phyloP scores from a whole-genome alignment of 768 basidiomycete genomes.

The Boletales sp. region DNA sequence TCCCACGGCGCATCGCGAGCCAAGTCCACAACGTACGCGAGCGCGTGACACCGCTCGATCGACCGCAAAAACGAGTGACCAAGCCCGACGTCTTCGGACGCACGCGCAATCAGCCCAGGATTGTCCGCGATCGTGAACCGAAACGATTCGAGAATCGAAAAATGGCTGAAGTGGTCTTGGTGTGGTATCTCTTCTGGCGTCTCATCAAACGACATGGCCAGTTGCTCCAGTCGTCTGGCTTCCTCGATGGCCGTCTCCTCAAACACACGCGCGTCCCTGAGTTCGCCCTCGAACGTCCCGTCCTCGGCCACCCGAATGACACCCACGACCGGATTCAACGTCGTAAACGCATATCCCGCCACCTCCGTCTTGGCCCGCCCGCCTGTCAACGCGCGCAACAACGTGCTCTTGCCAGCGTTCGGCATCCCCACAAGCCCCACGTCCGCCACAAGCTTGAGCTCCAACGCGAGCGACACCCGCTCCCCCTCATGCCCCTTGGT shows the following conservation, averaged over 20 bases:
- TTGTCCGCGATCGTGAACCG: slow-evolving; percentile 97
- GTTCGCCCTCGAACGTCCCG: slow-evolving; percentile 65
- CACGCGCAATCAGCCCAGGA: slow-evolving; percentile 83
- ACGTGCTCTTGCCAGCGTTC: slow-evolving; percentile 90
- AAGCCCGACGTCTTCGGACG: slow-evolving; percentile 86
- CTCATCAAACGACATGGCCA: not conserved
- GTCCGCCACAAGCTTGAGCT: slow-evolving; percentile 92
- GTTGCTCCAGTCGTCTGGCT: slow-evolving; percentile 23
- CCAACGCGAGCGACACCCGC: slow-evolving; percentile 76
- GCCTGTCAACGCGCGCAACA: slow-evolving; percentile 85
- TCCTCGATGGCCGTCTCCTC: slow-evolving; percentile 67
- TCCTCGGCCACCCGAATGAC: slow-evolving; percentile 83
- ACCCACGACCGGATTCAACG: slow-evolving; percentile 89
- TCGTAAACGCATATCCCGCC: slow-evolving; percentile 92
- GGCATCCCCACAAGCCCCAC: slow-evolving; percentile 96
- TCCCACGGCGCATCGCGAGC: slow-evolving; percentile 70
- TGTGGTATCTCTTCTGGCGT: not conserved
- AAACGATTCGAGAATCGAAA: slow-evolving; percentile 66
- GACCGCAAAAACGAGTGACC: slow-evolving; percentile 92
- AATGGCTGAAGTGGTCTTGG: slow-evolving; percentile 34
- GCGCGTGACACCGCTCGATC: slow-evolving; percentile 86
- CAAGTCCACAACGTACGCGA: slow-evolving; percentile 92
- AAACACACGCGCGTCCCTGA: slow-evolving; percentile 47
- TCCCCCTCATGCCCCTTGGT: slow-evolving; percentile 72
- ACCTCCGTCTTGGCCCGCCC: slow-evolving; percentile 81